Evolutionary conservation across 2,329 filamentous ascomycete species (phyloP), one percentile per base, ranked within the genome.

Genomic region (Diplodia corticola): DNA sequence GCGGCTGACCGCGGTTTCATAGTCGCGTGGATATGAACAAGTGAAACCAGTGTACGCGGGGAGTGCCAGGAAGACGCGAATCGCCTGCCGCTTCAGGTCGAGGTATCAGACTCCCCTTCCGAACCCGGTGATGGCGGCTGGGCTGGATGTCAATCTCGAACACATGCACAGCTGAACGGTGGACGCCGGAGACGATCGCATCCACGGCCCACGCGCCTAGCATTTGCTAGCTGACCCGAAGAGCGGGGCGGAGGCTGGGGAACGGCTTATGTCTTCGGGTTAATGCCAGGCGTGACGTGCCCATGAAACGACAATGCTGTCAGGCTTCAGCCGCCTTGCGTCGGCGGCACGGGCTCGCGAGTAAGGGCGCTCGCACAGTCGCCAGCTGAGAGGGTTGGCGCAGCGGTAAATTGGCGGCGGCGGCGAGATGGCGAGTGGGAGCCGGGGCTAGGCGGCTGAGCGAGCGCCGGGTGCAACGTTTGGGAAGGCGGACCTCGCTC

Each of bases 241-340:
- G 40, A 49, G 57, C 44, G 57, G 57, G 57, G 57, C 57, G 57
- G 57, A 49, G 26, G 57, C 44, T 49, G 57, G 28, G 54, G 40
- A 26, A 24, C 57, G 24, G 57, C 57, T 60, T 60, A 60, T 37
- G 40, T 22, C 37, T 9, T 15, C 55, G 24, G 37, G 9, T 9
- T 17, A 20, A 15, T 10, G 54, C 24, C 37, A 59, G 55, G 44
- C 28, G 57, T 49, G 57, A 49, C 57, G 57, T 46, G 40, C 40
- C 5, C n/a, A 20, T 49, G 57, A 61, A 49, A 61, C 57, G 26
- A 26, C 28, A 48, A 30, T 48, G 54, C 54, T 59, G 35, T 15
- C 24, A 33, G 22, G 35, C 37, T 20, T 33, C 30, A 33, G 30
- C 30, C 24, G 57, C 57, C 40, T 61, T 61, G 57, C 57, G 57